Evolutionary conservation across 768 basidiomycete species (phyloP).

Genomic region (Rhodosporidiobolus sp.): DNA sequence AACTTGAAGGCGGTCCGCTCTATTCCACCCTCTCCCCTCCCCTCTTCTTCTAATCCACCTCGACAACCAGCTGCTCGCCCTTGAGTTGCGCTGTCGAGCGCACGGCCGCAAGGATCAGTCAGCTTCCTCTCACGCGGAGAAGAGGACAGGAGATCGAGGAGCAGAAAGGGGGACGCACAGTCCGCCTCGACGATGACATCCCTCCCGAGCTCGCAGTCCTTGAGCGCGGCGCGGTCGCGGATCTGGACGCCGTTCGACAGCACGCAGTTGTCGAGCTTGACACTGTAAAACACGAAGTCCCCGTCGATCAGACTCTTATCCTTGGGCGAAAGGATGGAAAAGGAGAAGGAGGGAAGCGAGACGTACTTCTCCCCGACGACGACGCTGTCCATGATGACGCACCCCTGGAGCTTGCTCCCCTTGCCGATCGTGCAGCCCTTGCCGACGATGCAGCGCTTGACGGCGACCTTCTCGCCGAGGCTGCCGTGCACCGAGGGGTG

Average conservation of each 20-base stretch:
- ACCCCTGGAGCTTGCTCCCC: conserved; percentile 29
- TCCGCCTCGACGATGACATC: conserved; percentile 36
- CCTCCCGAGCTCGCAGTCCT: conserved; percentile 38
- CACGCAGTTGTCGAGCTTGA: conserved; percentile 40
- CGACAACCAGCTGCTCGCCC: conserved; percentile 37
- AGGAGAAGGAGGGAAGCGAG: no score
- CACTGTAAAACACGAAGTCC: background rate
- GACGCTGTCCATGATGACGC: conserved; percentile 34
- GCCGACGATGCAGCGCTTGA: conserved; percentile 41
- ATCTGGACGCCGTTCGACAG: conserved; percentile 37
- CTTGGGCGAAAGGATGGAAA: no score
- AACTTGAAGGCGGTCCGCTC: no score
- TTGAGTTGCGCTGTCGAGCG: conserved; percentile 36
- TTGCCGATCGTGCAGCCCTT: conserved; percentile 20
- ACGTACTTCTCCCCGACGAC: conserved; percentile 38
- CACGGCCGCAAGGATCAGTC: background rate
- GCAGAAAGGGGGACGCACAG: conserved; percentile 10
- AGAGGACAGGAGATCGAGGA: background rate
- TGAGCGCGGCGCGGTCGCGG: conserved; percentile 29
- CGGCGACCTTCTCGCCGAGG: conserved; percentile 37
- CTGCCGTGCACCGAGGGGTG: conserved; percentile 23
- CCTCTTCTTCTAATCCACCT: conserved; percentile 13
- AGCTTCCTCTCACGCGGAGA: rapidly evolving
- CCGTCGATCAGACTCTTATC: background rate
- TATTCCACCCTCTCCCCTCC: background rate